Percentiles rank a stretch among this genome's conserved stretches.
Evolutionary conservation across 1,284 basidiomycete species (phyloP).

Genomic region (Gymnopus androsaceus): DNA sequence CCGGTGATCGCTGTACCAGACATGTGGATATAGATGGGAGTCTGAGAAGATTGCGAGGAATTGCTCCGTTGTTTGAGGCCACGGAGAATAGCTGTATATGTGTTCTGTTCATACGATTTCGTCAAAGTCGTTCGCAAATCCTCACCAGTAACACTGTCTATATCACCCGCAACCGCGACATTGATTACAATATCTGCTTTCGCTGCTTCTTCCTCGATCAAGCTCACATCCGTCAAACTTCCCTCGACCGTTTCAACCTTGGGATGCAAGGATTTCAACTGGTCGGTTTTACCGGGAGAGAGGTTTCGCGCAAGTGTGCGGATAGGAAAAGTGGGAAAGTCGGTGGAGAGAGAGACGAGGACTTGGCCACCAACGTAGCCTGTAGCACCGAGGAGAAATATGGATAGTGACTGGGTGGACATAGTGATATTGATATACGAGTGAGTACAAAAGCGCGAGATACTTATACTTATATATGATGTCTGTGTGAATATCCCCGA

Average conservation of each 20-base stretch:
- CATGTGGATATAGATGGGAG: constrained; percentile 14
- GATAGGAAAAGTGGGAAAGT: constrained; percentile 6
- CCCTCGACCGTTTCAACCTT: constrained; percentile 11
- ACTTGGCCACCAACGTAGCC: constrained; percentile 13
- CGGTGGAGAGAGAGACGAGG: background rate
- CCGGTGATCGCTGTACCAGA: constrained; percentile 10
- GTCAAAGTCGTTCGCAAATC: background rate
- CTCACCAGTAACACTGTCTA: constrained; percentile 1
- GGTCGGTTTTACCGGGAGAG: background rate
- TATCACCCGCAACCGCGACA: constrained; percentile 4
- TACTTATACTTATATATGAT: too few relatives aligned
- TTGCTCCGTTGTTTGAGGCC: constrained; percentile 1
- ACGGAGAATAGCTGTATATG: constrained; percentile 2
- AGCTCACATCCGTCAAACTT: background rate
- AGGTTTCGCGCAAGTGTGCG: constrained; percentile 2
- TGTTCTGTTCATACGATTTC: too few relatives aligned
- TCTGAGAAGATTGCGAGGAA: background rate
- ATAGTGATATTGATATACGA: too few relatives aligned
- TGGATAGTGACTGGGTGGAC: too few relatives aligned
- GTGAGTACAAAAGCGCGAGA: too few relatives aligned
- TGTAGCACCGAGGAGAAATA: constrained; percentile 14
- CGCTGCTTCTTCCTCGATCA: constrained; percentile 1
- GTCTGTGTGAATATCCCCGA: too few relatives aligned
- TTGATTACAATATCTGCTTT: constrained; percentile 13
- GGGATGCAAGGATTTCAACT: constrained; percentile 9